A percentile compares a stretch with the other conserved stretches of the same genome.
These are phyloP conservation scores for Fusarium foetens DNA, from an alignment of 2,329 filamentous ascomycete species.

Conservation along the genomic window DNA sequence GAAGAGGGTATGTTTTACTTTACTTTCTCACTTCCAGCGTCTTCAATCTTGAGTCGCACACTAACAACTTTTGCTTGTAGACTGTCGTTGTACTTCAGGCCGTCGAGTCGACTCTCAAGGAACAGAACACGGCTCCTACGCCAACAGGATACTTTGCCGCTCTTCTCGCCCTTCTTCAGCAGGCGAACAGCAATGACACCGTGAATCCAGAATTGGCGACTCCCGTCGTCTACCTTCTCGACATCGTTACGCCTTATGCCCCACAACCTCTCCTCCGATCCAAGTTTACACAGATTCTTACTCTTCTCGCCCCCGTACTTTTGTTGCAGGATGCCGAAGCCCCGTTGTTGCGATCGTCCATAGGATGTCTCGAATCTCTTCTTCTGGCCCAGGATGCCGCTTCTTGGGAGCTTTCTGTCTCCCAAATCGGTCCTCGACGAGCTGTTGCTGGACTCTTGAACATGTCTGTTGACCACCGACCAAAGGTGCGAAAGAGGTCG, in stretches of 20 bases:
- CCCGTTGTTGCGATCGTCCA: slow-evolving; percentile 84
- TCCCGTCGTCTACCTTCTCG: slow-evolving; percentile 93
- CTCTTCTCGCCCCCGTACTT: slow-evolving; percentile 84
- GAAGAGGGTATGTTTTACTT: slow-evolving; percentile 75
- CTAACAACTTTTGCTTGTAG: slow-evolving; percentile 54
- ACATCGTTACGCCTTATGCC: slow-evolving; percentile 86
- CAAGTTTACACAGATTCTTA: slow-evolving; percentile 94
- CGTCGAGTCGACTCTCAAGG: slow-evolving; percentile 90
- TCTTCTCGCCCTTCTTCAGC: slow-evolving; percentile 86
- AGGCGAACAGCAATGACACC: slow-evolving; percentile 75
- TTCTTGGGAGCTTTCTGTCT: slow-evolving; percentile 87
- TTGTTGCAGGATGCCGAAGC: slow-evolving; percentile 85
- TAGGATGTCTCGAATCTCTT: slow-evolving; percentile 93
- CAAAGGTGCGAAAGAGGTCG: slow-evolving; percentile 93
- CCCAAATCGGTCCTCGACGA: slow-evolving; percentile 84
- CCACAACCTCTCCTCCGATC: slow-evolving; percentile 88
- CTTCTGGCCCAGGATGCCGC: slow-evolving; percentile 87
- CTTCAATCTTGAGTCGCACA: slow-evolving; percentile 18
- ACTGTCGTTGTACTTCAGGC: slow-evolving; percentile 88
- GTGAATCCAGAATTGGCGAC: slow-evolving; percentile 85
- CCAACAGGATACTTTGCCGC: slow-evolving; percentile 95
- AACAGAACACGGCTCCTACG: slow-evolving; percentile 84
- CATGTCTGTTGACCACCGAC: slow-evolving; percentile 85
- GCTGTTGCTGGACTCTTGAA: slow-evolving; percentile 88
- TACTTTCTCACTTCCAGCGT: background rate